Evolutionary conservation across 257 asterid species (phyloP), one percentile per base, ranked within the genome.

Genomic region (Ajuga chamaepitys): DNA sequence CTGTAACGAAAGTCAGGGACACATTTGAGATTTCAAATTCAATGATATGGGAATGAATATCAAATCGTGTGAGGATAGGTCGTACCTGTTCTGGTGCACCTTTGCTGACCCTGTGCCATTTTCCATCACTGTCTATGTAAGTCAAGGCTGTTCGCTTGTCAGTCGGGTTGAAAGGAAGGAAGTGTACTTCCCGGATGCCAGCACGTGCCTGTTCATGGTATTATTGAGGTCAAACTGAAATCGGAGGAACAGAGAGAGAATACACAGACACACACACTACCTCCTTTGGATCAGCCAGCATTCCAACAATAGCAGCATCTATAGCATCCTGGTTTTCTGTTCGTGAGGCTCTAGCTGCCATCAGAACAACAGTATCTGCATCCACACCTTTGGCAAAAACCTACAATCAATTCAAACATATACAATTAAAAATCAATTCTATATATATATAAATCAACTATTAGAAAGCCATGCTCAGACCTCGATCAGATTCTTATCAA

Each of bases 271-370:
- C 60, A 53, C 66, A 14, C 26, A 38, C 5, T 80, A 92, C 98
- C 98, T 89, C 97, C 87, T 85, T 89, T 12, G 98, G 98, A 83
- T 92, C 98, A 58, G 96, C 96, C 68, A 92, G 78, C 98, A 89
- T 87, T 62, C 95, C 95, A 67, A 92, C 97, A 13, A 89, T 92
- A 71, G 98, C 98, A 75, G 76, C 80, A 65, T 92, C 98, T 11
- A 92, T 92, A 3, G 98, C 98, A 66, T 92, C 98, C 79, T 92
- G 98, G 74, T 92, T 92, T 80, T 92, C 98, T 21, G 84, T 84
- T 66, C 97, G 81, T 11, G 98, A 92, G 44, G 98, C 97, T 75
- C 95, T 85, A 58, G 98, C 97, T 11, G 98, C 96, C 98, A 92
- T 92, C 60, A 92, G 88, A 66, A 89, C 96, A 62, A 92, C 98